phyloP scores from a whole-genome alignment of 345 rosid species.

The Rhizophora mangle region DNA sequence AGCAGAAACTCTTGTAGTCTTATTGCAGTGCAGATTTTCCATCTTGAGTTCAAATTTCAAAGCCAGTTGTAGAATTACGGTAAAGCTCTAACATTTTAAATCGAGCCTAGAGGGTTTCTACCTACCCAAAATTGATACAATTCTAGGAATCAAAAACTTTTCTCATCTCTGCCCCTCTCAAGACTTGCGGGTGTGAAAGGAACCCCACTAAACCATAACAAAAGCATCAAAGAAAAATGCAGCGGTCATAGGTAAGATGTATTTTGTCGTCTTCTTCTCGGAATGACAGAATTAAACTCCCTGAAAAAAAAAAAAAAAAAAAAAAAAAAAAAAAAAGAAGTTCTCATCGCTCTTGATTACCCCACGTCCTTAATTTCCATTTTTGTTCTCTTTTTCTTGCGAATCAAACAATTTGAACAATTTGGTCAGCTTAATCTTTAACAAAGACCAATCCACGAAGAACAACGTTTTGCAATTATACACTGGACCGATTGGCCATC shows the following conservation, averaged over 20 bases:
- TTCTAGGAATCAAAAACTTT: slow-evolving; percentile 21
- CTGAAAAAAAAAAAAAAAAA: too few relatives aligned
- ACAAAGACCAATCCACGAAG: too few relatives aligned
- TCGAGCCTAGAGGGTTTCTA: not conserved
- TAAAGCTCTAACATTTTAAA: not conserved
- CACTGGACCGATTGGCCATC: too few relatives aligned
- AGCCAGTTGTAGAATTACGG: not conserved
- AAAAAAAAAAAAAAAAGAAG: too few relatives aligned
- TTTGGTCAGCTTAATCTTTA: too few relatives aligned
- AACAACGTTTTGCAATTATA: too few relatives aligned
- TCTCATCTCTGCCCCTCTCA: not conserved
- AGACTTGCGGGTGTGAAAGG: slow-evolving; percentile 11
- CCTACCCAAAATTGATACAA: slow-evolving; percentile 7
- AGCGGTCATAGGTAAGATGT: not conserved
- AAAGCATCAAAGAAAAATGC: not conserved
- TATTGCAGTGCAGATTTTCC: not conserved
- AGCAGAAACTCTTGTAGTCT: not conserved
- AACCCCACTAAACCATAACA: slow-evolving; percentile 11
- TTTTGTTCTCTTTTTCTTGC: too few relatives aligned
- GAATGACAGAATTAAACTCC: not conserved
- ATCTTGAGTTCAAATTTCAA: not conserved
- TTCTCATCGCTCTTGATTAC: too few relatives aligned
- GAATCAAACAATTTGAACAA: too few relatives aligned
- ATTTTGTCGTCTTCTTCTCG: slow-evolving; percentile 6
- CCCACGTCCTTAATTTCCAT: not conserved